These are phyloP conservation scores for Oxytropis ochrocephala DNA, from an alignment of 306 rosid genomes.

Conservation along the genomic window DNA sequence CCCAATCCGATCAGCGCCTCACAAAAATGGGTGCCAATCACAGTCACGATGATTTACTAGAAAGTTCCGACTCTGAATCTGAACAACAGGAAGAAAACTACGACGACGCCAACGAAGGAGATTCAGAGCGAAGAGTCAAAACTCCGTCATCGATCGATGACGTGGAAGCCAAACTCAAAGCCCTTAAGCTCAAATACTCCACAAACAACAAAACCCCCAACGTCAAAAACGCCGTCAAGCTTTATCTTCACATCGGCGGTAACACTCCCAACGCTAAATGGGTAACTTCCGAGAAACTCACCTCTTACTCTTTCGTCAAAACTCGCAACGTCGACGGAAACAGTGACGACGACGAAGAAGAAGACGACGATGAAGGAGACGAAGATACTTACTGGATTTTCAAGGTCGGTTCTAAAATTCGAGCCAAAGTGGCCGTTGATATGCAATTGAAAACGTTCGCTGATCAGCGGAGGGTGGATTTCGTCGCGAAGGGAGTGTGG, in stretches of 20 bases:
- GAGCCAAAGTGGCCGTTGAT: conserved; percentile 47
- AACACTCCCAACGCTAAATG: conserved; percentile 83
- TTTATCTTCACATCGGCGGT: conserved; percentile 72
- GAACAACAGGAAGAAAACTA: conserved; percentile 35
- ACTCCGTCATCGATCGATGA: conserved; percentile 69
- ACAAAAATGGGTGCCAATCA: conserved; percentile 58
- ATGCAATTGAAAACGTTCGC: conserved; percentile 61
- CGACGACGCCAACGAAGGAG: conserved; percentile 51
- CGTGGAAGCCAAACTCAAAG: conserved; percentile 78
- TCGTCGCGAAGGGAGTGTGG: conserved; percentile 86
- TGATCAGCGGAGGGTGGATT: conserved; percentile 77
- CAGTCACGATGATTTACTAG: conserved; percentile 56
- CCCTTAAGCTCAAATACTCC: conserved; percentile 75
- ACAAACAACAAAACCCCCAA: conserved; percentile 25
- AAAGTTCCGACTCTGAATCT: conserved; percentile 52
- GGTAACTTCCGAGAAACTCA: conserved; percentile 70
- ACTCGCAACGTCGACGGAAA: conserved; percentile 28
- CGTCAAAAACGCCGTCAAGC: conserved; percentile 68
- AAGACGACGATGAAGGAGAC: conserved; percentile 31
- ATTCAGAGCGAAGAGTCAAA: conserved; percentile 40
- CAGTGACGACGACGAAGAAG: not conserved
- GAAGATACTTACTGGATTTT: conserved; percentile 59
- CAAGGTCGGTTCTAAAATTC: conserved; percentile 56
- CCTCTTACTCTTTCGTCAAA: conserved; percentile 48
- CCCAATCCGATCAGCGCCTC: not conserved